phyloP scores from a whole-genome alignment of 1,139 yeast genomes.

The Suhomyces terraborum region DNA sequence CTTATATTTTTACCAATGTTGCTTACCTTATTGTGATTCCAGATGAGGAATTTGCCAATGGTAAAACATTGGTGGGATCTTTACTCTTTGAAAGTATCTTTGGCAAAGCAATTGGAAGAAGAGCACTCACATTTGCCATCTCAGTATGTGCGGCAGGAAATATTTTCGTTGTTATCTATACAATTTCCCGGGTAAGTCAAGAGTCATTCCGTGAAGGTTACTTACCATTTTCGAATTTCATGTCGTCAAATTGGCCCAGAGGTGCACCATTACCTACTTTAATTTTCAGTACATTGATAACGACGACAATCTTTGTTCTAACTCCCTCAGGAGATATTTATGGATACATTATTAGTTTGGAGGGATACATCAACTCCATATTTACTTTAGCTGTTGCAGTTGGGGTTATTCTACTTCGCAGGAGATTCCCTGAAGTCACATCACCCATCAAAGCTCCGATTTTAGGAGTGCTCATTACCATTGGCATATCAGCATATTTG shows the following conservation, averaged over 20 bases:
- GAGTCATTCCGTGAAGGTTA: conserved; percentile 66
- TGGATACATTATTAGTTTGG: conserved; percentile 70
- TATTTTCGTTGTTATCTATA: conserved; percentile 60
- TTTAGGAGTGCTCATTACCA: conserved; percentile 46
- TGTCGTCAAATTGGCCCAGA: conserved; percentile 60
- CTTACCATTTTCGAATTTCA: conserved; percentile 51
- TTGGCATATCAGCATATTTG: conserved; percentile 43
- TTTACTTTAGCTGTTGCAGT: conserved; percentile 51
- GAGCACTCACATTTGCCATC: conserved; percentile 55
- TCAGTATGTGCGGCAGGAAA: conserved; percentile 65
- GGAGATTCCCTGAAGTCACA: conserved; percentile 43
- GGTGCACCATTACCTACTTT: conserved; percentile 58
- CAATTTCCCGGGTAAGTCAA: conserved; percentile 62
- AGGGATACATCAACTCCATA: conserved; percentile 66
- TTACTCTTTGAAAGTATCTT: conserved; percentile 56
- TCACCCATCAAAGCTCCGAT: conserved; percentile 54
- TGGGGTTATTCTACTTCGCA: conserved; percentile 54
- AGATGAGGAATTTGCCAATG: conserved; percentile 50
- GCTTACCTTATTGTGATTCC: conserved; percentile 60
- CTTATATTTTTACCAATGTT: conserved; percentile 56
- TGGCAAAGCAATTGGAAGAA: conserved; percentile 54
- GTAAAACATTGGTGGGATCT: conserved; percentile 63
- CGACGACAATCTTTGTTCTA: conserved; percentile 50
- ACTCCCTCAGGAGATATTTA: conserved; percentile 82
- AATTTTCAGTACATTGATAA: conserved; percentile 36